A percentile compares a stretch with the other conserved stretches of the same genome.
Evolutionary conservation across 2,329 filamentous ascomycete genomes (phyloP).

Genomic region (Fusarium proliferatum): DNA sequence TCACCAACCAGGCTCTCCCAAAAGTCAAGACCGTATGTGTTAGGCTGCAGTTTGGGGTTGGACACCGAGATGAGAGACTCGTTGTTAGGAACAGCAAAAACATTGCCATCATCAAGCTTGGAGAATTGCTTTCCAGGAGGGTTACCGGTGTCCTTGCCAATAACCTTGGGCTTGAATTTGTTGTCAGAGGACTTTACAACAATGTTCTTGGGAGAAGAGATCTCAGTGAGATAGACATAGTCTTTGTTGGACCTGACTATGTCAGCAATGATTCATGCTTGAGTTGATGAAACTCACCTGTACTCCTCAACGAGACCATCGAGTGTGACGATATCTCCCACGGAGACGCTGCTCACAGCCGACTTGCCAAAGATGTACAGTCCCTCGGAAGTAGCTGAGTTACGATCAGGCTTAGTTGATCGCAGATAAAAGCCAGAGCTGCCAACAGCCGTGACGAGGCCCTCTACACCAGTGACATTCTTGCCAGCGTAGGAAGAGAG

Average conservation of each 20-base stretch:
- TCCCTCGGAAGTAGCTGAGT: slow-evolving; percentile 70
- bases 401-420: slow-evolving; percentile 66
- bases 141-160: slow-evolving; percentile 66
- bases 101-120: slow-evolving; percentile 71
- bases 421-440: slow-evolving; percentile 73
- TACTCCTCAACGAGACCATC: slow-evolving; percentile 69
- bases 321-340: slow-evolving; percentile 72
- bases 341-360: slow-evolving; percentile 62
- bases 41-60: slow-evolving; percentile 71
- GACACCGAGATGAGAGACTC: slow-evolving; percentile 64
- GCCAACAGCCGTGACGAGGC: slow-evolving; percentile 72
- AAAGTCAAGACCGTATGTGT: slow-evolving; percentile 75
- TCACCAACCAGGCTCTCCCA: slow-evolving; percentile 78
- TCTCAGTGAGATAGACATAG: slow-evolving; percentile 73
- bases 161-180: slow-evolving; percentile 65
- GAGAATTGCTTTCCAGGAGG: slow-evolving; percentile 73
- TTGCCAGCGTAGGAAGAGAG: slow-evolving; percentile 69
- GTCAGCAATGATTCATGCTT: neutral
- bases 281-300: slow-evolving; percentile 51
- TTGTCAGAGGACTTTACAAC: slow-evolving; percentile 64
- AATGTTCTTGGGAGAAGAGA: slow-evolving; percentile 66
- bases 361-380: slow-evolving; percentile 71
- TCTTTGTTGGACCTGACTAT: slow-evolving; percentile 59
- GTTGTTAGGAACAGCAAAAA: slow-evolving; percentile 74
- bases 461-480: slow-evolving; percentile 68